Evolutionary conservation across 768 basidiomycete species (phyloP), one percentile per base, ranked within the genome.

Genomic region (Tephrocybe sp.): DNA sequence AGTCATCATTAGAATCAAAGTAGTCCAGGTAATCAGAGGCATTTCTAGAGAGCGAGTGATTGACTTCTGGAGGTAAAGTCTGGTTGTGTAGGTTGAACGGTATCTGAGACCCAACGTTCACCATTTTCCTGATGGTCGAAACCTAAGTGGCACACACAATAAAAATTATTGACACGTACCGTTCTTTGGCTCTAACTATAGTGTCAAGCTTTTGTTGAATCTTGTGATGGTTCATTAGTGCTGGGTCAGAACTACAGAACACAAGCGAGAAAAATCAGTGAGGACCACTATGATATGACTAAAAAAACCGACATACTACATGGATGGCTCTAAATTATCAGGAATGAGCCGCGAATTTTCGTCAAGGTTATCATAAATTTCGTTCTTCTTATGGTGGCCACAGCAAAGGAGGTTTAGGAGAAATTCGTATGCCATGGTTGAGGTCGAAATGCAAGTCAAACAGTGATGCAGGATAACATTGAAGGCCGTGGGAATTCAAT

Each of bases 121-220:
- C 84, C 85, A 87, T 86, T 75, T 80, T 84, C 26, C 85, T 87
- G 63, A 20, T 24, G 48, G 44, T 12, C 50, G 12, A 20, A 26
- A 33, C 38, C 33, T 48, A 39, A 45, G 11, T 11, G 28, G 11
- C 6, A 5, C 28, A 30, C 11, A 5, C 28, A 11, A 30, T 11
- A 30, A 30, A 30, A 30, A 11, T 30, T 18, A 36, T 32, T 49
- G 8, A 15, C 36, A 70, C 77, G 53, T 52, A 84, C 85, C 81
- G 77, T 67, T 85, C 81, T 60, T 81, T 84, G 2, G 78, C 65
- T 3, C 81, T 79, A 23, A 86, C 82, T 26, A 86, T 84, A 8
- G 73, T 67, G 3, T 73, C 76, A 23, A 85, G 68, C 8, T 80
- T 73, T 34, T 83, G 79, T 55, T 78, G 80, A 48, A 84, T 58